Conservation (phyloP, 768 basidiomycete genomes). For the Psilocybe cubensis region DNA sequence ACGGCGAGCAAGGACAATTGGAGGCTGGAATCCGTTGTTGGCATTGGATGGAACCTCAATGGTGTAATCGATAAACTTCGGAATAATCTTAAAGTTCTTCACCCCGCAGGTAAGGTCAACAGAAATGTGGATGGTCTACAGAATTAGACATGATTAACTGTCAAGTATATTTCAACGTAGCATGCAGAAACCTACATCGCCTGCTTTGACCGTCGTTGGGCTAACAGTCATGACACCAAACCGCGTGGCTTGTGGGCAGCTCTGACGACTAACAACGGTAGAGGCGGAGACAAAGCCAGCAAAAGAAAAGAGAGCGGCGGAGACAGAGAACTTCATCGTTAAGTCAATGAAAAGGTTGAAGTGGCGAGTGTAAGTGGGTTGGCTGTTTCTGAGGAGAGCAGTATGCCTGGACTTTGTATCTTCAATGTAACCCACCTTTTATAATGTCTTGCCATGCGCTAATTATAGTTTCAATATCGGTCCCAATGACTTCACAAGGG, state of each 20-base stretch:
- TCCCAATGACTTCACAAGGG: no score
- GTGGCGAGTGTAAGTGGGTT: no score
- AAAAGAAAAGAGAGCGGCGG: background rate
- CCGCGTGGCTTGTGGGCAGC: background rate
- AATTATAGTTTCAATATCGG: no score
- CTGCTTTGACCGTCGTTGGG: background rate
- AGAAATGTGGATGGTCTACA: background rate
- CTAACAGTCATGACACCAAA: background rate
- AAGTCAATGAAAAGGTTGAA: no score
- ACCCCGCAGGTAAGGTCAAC: slow-evolving; percentile 13
- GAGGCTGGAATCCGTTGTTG: slow-evolving; percentile 11
- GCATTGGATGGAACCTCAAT: background rate
- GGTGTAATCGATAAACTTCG: slow-evolving; percentile 10
- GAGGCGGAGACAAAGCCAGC: background rate
- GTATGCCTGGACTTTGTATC: no score
- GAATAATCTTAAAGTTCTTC: slow-evolving; percentile 2
- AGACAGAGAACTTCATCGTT: background rate
- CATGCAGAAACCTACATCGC: background rate
- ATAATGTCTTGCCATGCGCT: no score
- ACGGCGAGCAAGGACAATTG: slow-evolving; percentile 7
- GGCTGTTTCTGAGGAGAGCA: no score
- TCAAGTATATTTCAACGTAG: background rate
- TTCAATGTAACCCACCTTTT: no score
- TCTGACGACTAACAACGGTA: background rate
- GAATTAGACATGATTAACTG: background rate